Base-by-base conservation (phyloP, 352 stramenopile genomes). In the Globisporangium irregulare region DNA sequence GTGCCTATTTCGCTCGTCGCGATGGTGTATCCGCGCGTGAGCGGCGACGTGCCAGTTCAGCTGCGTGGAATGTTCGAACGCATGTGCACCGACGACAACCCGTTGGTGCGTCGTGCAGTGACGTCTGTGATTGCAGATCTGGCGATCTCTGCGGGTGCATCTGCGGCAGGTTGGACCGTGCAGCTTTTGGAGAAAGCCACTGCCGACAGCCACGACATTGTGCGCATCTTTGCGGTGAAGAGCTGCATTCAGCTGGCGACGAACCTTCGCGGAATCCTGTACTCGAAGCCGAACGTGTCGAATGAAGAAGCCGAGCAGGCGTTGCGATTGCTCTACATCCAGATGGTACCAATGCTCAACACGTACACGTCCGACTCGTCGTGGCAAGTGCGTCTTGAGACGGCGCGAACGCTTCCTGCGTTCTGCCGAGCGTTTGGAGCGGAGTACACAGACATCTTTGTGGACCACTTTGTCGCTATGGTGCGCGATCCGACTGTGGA, bases 261-360 rank as follows among this genome's bases (percentile, higher is more conserved):
- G 25, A 88, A 84, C 43, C 66, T 95, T 54, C 75, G 80, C 22
- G 66, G 73, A n/a, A 77, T 91, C 36, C 66, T 92, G 36, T 50
- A 67, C 36, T 24, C 57, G 14, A 71, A 64, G 41, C 54, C 69
- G 29, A 82, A 57, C 53, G 66, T 36, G 63, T 73, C 34, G 22
- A 68, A 71, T 24, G 69, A 85, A 67, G 80, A 89, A 61, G 50
- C 72, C 15, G 77, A 87, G 8, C 75, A 87, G 61, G 43, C 76
- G 43, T 67, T 92, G 29, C 86, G 80, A n/a, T 66, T 96, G 60
- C 65, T 95, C 10, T 86, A 88, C 54, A 84, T 78, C 70, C 84
- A 94, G 55, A 92, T 96, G 81, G 77, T 96, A 58, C 89, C 89
- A 5, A 87, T 95, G 81, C 83, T 96, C 55, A 96, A 95, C 74